Conservation (phyloP, 768 basidiomycete genomes). For the Rhodosporidiobolus odoratus region DNA sequence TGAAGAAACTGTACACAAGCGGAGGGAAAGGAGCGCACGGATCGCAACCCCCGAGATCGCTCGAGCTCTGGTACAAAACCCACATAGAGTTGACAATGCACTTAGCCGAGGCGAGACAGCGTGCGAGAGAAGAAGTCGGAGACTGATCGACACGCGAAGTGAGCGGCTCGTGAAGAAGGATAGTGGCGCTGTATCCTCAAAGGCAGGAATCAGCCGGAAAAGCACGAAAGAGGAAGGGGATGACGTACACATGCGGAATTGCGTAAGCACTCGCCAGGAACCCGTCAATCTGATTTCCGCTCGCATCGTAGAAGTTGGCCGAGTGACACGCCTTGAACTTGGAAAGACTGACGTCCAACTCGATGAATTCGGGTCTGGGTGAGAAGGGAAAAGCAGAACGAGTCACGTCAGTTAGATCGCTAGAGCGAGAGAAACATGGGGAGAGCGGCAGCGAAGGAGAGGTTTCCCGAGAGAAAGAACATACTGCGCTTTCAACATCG, state of each 20-base stretch:
- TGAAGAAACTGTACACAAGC: neutral
- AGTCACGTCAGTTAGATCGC: no score
- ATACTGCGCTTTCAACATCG: neutral
- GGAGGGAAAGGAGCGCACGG: slow-evolving; percentile 17
- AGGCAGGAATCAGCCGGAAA: neutral
- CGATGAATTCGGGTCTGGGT: slow-evolving; percentile 21
- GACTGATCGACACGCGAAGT: slow-evolving; percentile 22
- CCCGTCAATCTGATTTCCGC: slow-evolving; percentile 21
- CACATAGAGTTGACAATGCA: slow-evolving; percentile 34
- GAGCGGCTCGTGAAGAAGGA: slow-evolving; percentile 35
- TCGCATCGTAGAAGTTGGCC: slow-evolving; percentile 24
- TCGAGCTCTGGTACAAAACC: slow-evolving; percentile 19
- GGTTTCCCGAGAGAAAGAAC: neutral
- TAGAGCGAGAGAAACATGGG: neutral
- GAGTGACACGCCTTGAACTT: slow-evolving; percentile 30
- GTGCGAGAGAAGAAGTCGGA: slow-evolving; percentile 19
- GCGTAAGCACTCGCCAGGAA: slow-evolving; percentile 28
- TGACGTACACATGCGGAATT: slow-evolving; percentile 36
- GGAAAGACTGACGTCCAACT: slow-evolving; percentile 28
- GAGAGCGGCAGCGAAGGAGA: neutral
- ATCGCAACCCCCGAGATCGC: slow-evolving; percentile 30
- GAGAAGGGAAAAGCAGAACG: no score
- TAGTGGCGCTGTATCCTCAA: slow-evolving; percentile 19
- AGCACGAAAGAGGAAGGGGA: no score
- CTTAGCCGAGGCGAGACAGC: slow-evolving; percentile 27